Evolutionary conservation across 257 asterid species (phyloP).

Genomic region (Ballota nigra): DNA sequence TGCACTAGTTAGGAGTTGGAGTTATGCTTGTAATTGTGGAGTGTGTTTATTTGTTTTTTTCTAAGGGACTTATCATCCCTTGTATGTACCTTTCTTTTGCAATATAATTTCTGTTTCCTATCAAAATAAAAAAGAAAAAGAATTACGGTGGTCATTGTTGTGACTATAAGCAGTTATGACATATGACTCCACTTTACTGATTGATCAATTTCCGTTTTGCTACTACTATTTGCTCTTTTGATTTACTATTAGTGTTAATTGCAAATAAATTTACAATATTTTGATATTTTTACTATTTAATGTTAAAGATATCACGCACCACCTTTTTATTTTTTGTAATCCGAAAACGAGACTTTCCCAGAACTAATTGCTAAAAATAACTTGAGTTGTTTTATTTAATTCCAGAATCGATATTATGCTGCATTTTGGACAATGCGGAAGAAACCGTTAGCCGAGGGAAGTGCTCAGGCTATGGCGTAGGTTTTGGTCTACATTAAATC

Average conservation of each 20-base stretch:
- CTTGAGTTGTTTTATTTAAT: background rate
- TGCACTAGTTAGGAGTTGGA: no score
- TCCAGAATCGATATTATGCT: constrained; percentile 76
- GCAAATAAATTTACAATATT: background rate
- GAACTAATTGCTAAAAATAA: no score
- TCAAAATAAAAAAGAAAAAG: no score
- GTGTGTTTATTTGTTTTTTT: no score
- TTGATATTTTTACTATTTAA: background rate
- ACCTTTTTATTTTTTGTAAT: no score
- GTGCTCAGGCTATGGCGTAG: constrained; percentile 3
- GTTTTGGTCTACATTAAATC: background rate
- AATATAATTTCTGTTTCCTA: no score
- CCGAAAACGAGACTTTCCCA: no score
- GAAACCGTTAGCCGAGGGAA: constrained; percentile 26
- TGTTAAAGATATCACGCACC: background rate
- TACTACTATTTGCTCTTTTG: background rate
- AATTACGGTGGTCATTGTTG: background rate
- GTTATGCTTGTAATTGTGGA: no score
- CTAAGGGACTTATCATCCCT: no score
- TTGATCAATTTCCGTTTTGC: background rate
- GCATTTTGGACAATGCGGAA: constrained; percentile 95
- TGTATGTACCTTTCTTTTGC: no score
- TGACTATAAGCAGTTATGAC: background rate
- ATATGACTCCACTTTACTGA: background rate
- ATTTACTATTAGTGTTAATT: background rate